These are phyloP conservation scores for Crithidia sp. DNA, from an alignment of 208 protist species.

Conservation along the genomic window DNA sequence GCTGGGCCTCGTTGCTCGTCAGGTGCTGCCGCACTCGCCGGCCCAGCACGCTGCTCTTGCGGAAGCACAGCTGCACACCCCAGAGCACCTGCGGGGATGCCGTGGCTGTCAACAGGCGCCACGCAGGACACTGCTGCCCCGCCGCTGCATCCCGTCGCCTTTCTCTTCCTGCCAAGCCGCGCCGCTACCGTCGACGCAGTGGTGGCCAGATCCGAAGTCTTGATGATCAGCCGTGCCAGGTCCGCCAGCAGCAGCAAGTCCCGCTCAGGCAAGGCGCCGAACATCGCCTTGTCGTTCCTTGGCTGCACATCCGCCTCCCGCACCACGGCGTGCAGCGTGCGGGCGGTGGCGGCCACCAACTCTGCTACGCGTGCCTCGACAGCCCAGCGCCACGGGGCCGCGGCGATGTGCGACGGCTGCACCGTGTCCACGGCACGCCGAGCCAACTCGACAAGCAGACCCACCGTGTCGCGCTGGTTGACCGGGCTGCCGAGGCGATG, in stretches of 20 bases:
- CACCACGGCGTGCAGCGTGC: constrained; percentile 16
- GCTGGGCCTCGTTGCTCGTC: constrained; percentile 33
- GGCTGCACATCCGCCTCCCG: constrained; percentile 19
- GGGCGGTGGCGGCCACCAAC: constrained; percentile 10
- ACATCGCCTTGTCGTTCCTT: constrained; percentile 29
- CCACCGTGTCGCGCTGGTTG: constrained; percentile 14
- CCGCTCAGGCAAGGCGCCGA: constrained; percentile 23
- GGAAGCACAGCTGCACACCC: constrained; percentile 41
- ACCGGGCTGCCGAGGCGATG: constrained; percentile 1
- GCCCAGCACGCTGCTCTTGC: constrained; percentile 34
- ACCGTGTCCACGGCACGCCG: constrained; percentile 24
- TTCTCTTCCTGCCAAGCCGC: too few species aligned
- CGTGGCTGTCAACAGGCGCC: constrained; percentile 13
- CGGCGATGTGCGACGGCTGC: background rate
- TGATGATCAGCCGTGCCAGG: constrained; percentile 16
- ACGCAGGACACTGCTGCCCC: constrained; percentile 16
- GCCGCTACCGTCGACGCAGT: background rate
- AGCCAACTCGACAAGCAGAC: constrained; percentile 37
- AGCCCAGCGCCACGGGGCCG: constrained; percentile 27
- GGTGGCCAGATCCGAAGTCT: constrained; percentile 20
- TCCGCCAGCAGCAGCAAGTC: constrained; percentile 25
- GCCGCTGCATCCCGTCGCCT: background rate
- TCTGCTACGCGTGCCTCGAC: constrained; percentile 10
- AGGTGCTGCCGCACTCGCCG: constrained; percentile 46
- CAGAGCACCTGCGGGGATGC: constrained; percentile 20